These are phyloP conservation scores for Tetramitus jugosus DNA, from an alignment of 208 protist species.

Conservation along the genomic window DNA sequence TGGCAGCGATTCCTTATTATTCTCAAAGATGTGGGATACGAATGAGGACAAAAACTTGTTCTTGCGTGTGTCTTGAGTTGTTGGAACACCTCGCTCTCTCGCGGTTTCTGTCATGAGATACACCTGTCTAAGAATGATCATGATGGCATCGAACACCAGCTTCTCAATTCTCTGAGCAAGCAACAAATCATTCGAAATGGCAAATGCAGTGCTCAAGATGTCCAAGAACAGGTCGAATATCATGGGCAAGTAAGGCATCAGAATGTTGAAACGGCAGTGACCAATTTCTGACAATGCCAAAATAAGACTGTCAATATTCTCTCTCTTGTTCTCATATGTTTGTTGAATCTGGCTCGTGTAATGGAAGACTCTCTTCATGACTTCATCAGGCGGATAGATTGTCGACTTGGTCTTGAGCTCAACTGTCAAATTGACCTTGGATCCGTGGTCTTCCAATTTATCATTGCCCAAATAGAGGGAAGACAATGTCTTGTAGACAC, in stretches of 20 bases:
- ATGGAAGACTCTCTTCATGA: too few relatives aligned
- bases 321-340: too few relatives aligned
- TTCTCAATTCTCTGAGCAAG: not conserved
- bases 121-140: not conserved
- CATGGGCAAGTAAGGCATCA: not conserved
- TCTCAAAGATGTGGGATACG: not conserved
- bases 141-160: not conserved
- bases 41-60: constrained; percentile 2
- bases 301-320: too few relatives aligned
- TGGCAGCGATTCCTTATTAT: not conserved
- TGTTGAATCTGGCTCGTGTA: too few relatives aligned
- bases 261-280: not conserved
- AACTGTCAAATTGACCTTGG: too few relatives aligned
- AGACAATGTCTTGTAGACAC: too few relatives aligned
- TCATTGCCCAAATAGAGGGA: too few relatives aligned
- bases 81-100: too few relatives aligned
- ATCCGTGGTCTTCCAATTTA: too few relatives aligned
- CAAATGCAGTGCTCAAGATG: not conserved
- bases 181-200: not conserved
- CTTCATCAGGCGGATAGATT: too few relatives aligned
- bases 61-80: not conserved
- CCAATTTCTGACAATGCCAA: too few relatives aligned
- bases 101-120: not conserved
- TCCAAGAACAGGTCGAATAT: not conserved
- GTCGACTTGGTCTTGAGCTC: too few relatives aligned